Base-by-base conservation (phyloP, 345 rosid species). In the Triadica sebifera region DNA sequence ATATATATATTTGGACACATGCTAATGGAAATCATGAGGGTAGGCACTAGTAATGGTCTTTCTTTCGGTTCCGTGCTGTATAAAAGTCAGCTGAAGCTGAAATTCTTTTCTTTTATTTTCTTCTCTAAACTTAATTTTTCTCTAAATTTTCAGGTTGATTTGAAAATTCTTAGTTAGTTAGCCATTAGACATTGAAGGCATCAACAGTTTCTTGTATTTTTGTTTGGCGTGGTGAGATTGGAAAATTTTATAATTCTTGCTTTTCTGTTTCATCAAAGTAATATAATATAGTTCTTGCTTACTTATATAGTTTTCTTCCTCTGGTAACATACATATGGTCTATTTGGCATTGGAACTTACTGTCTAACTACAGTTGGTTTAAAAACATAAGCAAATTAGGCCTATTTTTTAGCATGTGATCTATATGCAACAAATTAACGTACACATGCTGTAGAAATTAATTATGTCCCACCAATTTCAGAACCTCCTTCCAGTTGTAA, bases 61-160 rank as follows among this genome's bases (percentile, higher is more conserved):
- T 53, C 73, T 65, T 80, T 57, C 38, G 46, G 66, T 65, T 77
- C 41, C 25, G 20, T 43, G 65, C 17, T 39, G 7, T 38, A 64
- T 8, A 53, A 41, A 55, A 60, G 58, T 29, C 34, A 29, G 41
- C 58, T 45, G 47, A 22, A 71, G 71, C 53, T 25, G 49, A 15
- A 57, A 65, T 5, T 46, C 25, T 5, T 20, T 39, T 16, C 9
- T 41, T 8, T 12, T 38, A 64, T 17, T 20, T 12, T 39, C 43
- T 13, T 57, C 69, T 37, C 60, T 25, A 20, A 25, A 51, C 39
- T 70, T 67, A 41, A 4, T 19, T 12, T 37, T 74, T 50, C 45
- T 50, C 19, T 19, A 22, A 37, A 9, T 19, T 4, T 45, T 10
- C 53, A n/a, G 69, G 17, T 49, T 43, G n/a, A 24, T 12, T 16